Conservation (phyloP, 2,329 filamentous ascomycete genomes). For the Phialophora tarda region DNA sequence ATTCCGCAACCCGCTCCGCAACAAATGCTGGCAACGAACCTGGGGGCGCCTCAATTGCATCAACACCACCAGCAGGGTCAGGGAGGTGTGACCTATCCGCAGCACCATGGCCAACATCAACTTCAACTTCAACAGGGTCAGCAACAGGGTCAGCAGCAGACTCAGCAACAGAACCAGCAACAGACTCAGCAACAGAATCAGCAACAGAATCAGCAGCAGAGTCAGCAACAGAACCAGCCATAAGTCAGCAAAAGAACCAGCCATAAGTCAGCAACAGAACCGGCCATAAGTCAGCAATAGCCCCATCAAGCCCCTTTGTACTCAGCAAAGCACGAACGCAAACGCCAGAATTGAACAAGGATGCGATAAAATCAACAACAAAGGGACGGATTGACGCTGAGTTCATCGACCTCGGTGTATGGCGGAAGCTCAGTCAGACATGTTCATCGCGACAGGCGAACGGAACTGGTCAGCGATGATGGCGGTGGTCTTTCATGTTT, state of each 20-base stretch:
- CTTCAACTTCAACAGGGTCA: not conserved
- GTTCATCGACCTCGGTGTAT: not conserved
- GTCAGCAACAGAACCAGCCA: not conserved
- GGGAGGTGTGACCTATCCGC: not conserved
- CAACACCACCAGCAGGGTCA: not conserved
- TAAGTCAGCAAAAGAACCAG: not conserved
- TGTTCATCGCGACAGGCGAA: not conserved
- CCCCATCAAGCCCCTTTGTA: no score
- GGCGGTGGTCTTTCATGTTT: not conserved
- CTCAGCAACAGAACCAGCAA: not conserved
- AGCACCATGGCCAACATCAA: not conserved
- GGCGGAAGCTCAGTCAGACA: not conserved
- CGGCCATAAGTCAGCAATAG: not conserved
- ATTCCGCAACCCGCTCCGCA: not conserved
- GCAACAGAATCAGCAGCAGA: not conserved
- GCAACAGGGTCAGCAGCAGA: not conserved
- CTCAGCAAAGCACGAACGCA: no score
- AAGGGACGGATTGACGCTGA: not conserved
- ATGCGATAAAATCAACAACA: no score
- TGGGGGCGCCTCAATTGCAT: not conserved
- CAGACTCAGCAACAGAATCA: no score
- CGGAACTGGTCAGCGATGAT: not conserved
- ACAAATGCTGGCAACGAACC: not conserved
- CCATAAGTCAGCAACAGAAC: not conserved
- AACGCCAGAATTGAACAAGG: no score